Base-by-base conservation (phyloP, 345 rosid genomes). In the Hibiscus tridactylites region DNA sequence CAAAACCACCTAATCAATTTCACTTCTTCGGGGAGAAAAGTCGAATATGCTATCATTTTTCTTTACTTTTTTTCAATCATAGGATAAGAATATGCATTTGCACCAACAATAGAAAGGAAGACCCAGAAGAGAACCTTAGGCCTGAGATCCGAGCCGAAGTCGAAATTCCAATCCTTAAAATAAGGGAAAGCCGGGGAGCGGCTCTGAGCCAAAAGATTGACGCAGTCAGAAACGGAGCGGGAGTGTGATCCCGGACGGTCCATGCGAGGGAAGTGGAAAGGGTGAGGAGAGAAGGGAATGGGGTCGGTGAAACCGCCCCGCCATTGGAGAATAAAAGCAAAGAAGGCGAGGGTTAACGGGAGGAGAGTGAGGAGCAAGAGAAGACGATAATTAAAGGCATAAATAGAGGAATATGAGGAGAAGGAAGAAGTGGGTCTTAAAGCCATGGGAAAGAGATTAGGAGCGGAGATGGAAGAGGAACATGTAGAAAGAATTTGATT, bases 281-380 rank as follows among this genome's bases (percentile, higher is more conserved):
- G 24, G 24, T 21, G 24, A 21, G 73, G 81, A 7, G 82, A 75
- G 88, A 88, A 85, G 1, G 80, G 78, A 39, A 61, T 83, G 72
- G 65, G 79, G 72, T 87, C 87, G 15, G 72, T 81, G 65, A 77
- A 42, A 0, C 83, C 96, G 6, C 88, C 90, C 3, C 85, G 84
- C 88, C 92, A 88, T 79, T 88, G 96, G 37, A 88, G 90, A 71
- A 86, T 19, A 70, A 88, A 88, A 33, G 96, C 92, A 58, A 90
- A 83, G n/a, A 60, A 80, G 11, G 92, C 91, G 11, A 90, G 79
- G 16, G 87, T 77, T 2, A 86, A 75, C 7, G 90, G 87, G 6
- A 88, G 84, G 68, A 90, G 57, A 65, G 92, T 88, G 6, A 88
- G 31, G 3, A 90, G 82, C 49, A 83, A 68, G 65, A 87, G 68